Percentiles rank a stretch among this genome's conserved stretches.
These are phyloP conservation scores for Pelargonium cotyledonis DNA, from an alignment of 441 rosid species.

Conservation along the genomic window DNA sequence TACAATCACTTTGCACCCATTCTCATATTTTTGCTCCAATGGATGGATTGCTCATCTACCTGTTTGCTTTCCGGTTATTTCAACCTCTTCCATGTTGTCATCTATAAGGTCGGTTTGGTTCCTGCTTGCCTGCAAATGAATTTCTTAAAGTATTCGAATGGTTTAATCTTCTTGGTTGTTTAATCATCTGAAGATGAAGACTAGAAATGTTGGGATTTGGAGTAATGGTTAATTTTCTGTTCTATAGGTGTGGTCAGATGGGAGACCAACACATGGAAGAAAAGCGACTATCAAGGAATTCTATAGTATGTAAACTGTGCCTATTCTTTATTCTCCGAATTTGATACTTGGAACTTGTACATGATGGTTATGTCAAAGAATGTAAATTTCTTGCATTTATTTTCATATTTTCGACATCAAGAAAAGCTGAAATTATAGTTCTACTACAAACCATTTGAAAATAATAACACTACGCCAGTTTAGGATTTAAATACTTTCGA, in stretches of 20 bases:
- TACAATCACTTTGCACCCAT: constrained; percentile 41
- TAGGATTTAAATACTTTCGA: no score
- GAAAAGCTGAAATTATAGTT: no score
- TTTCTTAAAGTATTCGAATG: no score
- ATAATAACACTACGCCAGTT: no score
- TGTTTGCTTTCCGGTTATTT: constrained; percentile 38
- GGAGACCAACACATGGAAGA: constrained; percentile 36
- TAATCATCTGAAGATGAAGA: background rate
- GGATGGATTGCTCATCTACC: constrained; percentile 48
- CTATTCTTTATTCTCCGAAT: no score
- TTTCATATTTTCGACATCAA: no score
- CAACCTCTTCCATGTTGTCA: constrained; percentile 40
- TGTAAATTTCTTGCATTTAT: no score
- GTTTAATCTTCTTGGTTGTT: no score
- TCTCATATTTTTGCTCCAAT: constrained; percentile 39
- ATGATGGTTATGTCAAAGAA: no score
- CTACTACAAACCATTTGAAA: no score
- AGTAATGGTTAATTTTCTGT: background rate
- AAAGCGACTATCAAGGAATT: constrained; percentile 38
- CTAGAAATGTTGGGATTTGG: background rate
- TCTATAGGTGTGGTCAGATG: constrained; percentile 42
- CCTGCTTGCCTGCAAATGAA: background rate
- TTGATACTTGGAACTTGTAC: no score
- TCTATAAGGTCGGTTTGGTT: constrained; percentile 35
- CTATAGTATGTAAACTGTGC: constrained; percentile 24